A percentile compares a stretch with the other conserved stretches of the same genome.
These are phyloP conservation scores for Magnusiomyces clavatus DNA, from an alignment of 1,139 yeast species.

Conservation along the genomic window DNA sequence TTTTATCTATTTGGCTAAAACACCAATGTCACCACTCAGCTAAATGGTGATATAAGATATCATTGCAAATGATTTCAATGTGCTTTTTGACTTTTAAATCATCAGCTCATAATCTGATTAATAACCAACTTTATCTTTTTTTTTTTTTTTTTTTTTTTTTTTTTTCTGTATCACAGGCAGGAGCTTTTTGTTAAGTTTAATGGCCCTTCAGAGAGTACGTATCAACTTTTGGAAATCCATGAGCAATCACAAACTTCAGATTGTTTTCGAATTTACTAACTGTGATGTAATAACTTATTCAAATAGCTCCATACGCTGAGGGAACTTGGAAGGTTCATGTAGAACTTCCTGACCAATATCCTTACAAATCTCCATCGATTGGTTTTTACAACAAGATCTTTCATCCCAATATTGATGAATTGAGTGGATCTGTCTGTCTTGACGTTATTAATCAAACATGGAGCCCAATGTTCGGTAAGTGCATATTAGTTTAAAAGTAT, in stretches of 20 bases:
- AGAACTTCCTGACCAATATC: slow-evolving; percentile 92
- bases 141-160: no score
- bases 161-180: slow-evolving; percentile 40
- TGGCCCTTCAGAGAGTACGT: slow-evolving; percentile 73
- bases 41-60: no score
- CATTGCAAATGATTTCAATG: no score
- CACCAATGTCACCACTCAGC: no score
- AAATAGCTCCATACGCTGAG: slow-evolving; percentile 66
- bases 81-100: not conserved
- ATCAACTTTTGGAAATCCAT: not conserved
- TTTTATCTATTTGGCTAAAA: not conserved
- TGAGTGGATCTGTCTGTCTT: slow-evolving; percentile 87
- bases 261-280: no score
- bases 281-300: not conserved
- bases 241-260: not conserved
- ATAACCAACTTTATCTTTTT: no score
- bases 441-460: slow-evolving; percentile 97
- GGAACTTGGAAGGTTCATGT: slow-evolving; percentile 92
- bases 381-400: slow-evolving; percentile 88
- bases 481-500: not conserved
- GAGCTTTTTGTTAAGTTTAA: slow-evolving; percentile 79
- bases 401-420: slow-evolving; percentile 75
- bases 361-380: slow-evolving; percentile 91
- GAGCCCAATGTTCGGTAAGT: slow-evolving; percentile 89
- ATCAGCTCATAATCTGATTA: not conserved